Percentiles rank a stretch among this genome's conserved stretches.
Evolutionary conservation across 495 filamentous ascomycete genomes (phyloP).

Genomic region (Penicillium pancosmium): DNA sequence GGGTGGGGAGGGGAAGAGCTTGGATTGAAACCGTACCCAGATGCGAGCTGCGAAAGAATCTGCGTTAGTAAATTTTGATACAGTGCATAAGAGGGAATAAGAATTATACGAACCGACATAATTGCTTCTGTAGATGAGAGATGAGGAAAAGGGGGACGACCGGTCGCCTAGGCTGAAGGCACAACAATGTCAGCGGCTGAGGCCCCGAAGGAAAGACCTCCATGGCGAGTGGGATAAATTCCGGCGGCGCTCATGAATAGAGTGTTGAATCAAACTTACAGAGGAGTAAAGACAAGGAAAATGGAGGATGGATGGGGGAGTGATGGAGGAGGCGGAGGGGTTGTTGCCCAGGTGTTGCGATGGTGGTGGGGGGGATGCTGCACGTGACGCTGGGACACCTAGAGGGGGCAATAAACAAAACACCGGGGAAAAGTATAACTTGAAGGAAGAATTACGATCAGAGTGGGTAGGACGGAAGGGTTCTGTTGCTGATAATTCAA

Average conservation of each 20-base stretch:
- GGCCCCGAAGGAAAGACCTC: not conserved
- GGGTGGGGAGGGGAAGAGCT: slow-evolving; percentile 16
- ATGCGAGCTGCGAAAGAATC: slow-evolving; percentile 42
- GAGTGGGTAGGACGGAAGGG: too few species aligned
- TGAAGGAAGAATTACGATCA: too few species aligned
- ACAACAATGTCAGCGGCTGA: slow-evolving; percentile 39
- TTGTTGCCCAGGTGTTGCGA: slow-evolving; percentile 43
- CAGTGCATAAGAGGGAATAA: not conserved
- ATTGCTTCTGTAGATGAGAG: slow-evolving; percentile 31
- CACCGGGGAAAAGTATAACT: not conserved
- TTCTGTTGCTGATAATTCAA: not conserved
- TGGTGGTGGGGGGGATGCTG: slow-evolving; percentile 30
- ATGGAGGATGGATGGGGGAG: slow-evolving; percentile 31
- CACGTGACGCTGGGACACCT: slow-evolving; percentile 38
- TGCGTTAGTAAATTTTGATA: slow-evolving; percentile 2
- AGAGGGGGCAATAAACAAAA: slow-evolving; percentile 22
- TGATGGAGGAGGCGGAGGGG: slow-evolving; percentile 43
- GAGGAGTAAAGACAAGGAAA: slow-evolving; percentile 14
- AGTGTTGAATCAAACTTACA: slow-evolving; percentile 14
- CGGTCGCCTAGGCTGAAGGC: slow-evolving; percentile 32
- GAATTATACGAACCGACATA: slow-evolving; percentile 44
- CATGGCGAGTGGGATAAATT: not conserved
- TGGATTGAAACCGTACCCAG: slow-evolving; percentile 37
- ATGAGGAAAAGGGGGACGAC: slow-evolving; percentile 27
- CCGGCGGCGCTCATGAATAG: not conserved